Evolutionary conservation across 331 rosid species (phyloP).

Genomic region (Erythrophleum ivorense): DNA sequence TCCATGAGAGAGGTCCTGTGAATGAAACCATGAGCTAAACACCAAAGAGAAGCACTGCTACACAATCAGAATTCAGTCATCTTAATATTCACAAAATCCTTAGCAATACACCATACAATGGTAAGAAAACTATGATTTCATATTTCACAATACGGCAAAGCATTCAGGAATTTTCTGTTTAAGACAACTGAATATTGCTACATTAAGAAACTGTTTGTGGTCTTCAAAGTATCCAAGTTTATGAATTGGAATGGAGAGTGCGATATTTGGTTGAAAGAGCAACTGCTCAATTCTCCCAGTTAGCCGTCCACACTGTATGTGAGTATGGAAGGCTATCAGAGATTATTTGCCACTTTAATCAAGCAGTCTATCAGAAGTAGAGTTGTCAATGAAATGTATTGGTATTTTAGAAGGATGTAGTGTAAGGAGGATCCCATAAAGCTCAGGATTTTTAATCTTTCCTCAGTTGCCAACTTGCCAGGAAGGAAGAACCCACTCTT

Average conservation of each 20-base stretch:
- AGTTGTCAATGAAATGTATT: background rate
- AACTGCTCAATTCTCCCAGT: background rate
- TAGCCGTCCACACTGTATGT: background rate
- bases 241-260: background rate
- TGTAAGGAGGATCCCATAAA: background rate
- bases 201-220: conserved; percentile 4
- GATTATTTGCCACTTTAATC: background rate
- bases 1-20: background rate
- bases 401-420: background rate
- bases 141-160: background rate
- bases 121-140: background rate
- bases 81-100: background rate
- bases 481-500: conserved; percentile 11
- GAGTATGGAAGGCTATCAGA: background rate
- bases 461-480: background rate
- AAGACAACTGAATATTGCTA: background rate
- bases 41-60: background rate
- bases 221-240: background rate
- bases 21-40: conserved; percentile 3
- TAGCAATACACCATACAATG: background rate
- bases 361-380: background rate
- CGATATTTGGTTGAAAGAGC: background rate
- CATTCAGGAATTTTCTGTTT: background rate
- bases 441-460: background rate
- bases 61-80: background rate